Evolutionary conservation across 2,329 filamentous ascomycete species (phyloP).

Genomic region (Neonectria punicea): DNA sequence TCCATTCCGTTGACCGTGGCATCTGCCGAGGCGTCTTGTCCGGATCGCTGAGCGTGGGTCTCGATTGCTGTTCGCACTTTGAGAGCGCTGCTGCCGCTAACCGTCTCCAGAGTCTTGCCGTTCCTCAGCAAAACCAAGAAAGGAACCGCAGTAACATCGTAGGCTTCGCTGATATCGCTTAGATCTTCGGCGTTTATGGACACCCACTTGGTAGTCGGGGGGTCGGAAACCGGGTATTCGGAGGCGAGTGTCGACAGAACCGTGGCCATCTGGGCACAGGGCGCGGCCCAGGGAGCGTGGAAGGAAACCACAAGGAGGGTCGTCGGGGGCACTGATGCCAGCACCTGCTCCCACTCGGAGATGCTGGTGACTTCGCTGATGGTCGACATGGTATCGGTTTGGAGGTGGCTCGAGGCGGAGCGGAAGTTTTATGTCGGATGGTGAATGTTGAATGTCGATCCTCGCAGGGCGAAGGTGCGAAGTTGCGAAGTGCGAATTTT

Average conservation of each 20-base stretch:
- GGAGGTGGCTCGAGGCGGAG: slow-evolving; percentile 19
- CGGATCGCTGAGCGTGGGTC: slow-evolving; percentile 70
- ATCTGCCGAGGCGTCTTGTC: slow-evolving; percentile 48
- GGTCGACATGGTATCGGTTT: slow-evolving; percentile 69
- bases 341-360: slow-evolving; percentile 76
- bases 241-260: slow-evolving; percentile 87
- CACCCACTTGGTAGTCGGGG: slow-evolving; percentile 81
- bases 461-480: slow-evolving; percentile 23
- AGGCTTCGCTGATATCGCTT: slow-evolving; percentile 88
- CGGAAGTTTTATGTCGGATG: slow-evolving; percentile 18
- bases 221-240: slow-evolving; percentile 78
- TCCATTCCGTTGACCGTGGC: slow-evolving; percentile 49
- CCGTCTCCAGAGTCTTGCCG: slow-evolving; percentile 80
- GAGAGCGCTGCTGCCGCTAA: slow-evolving; percentile 89
- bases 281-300: slow-evolving; percentile 95
- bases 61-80: slow-evolving; percentile 90
- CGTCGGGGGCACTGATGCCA: slow-evolving; percentile 72
- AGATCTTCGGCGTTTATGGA: slow-evolving; percentile 95
- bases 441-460: slow-evolving; percentile 22
- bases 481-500: slow-evolving; percentile 36
- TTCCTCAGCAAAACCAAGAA: slow-evolving; percentile 86
- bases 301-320: slow-evolving; percentile 90
- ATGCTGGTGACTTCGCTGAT: slow-evolving; percentile 82
- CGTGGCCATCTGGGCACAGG: slow-evolving; percentile 92
- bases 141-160: slow-evolving; percentile 94